Evolutionary conservation across 1,284 basidiomycete species (phyloP).

Genomic region (Malassezia sympodialis): DNA sequence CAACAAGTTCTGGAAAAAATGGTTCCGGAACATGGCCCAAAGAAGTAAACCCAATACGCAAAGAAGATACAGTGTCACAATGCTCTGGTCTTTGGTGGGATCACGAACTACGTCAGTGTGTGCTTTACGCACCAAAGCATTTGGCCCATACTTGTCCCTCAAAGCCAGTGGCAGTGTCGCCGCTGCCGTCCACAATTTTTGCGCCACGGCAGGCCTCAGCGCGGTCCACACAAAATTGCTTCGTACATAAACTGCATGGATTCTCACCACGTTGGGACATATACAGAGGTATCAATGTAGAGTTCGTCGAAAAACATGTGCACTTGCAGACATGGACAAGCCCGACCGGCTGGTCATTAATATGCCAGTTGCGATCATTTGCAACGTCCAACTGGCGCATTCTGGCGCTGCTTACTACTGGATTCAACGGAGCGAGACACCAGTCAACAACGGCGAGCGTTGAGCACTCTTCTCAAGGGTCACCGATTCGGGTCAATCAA

Average conservation of each 20-base stretch:
- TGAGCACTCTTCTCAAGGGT: not conserved
- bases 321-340: conserved; percentile 44
- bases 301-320: conserved; percentile 47
- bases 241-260: conserved; percentile 43
- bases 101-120: conserved; percentile 28
- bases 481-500: not conserved
- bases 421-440: not conserved
- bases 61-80: conserved; percentile 38
- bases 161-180: conserved; percentile 44
- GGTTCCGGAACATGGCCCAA: conserved; percentile 7
- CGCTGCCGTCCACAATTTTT: conserved; percentile 33
- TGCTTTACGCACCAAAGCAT: conserved; percentile 26
- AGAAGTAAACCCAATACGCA: conserved; percentile 20
- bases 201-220: conserved; percentile 42
- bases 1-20: not conserved
- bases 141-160: conserved; percentile 48
- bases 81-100: conserved; percentile 37
- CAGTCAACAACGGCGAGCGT: not conserved
- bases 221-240: conserved; percentile 45
- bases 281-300: conserved; percentile 43
- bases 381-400: conserved; percentile 1
- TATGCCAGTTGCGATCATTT: conserved; percentile 6
- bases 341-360: conserved; percentile 6
- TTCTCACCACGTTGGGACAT: conserved; percentile 27
- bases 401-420: not conserved